Percentiles rank a stretch among this genome's conserved stretches.
phyloP scores from a whole-genome alignment of 768 basidiomycete genomes.

The Suillus variegatus region DNA sequence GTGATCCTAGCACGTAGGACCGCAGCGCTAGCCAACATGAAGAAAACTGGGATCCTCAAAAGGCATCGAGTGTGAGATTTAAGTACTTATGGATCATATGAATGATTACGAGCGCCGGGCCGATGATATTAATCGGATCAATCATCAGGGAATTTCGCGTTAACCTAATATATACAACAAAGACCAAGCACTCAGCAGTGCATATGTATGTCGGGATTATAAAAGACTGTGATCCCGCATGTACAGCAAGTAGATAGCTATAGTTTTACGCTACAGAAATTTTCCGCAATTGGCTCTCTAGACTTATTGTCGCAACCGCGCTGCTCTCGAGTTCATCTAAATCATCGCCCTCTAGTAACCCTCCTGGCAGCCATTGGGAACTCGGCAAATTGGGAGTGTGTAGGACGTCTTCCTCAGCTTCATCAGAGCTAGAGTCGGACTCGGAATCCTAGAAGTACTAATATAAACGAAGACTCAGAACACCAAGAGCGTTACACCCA shows the following conservation, averaged over 20 bases:
- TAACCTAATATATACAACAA: no score
- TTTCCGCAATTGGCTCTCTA: neutral
- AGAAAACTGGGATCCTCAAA: neutral
- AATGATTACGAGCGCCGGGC: neutral
- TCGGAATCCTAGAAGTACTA: neutral
- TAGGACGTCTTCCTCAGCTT: neutral
- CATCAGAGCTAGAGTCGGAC: neutral
- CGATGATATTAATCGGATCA: neutral
- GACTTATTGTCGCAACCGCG: neutral
- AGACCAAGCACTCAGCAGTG: neutral
- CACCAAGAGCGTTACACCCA: neutral
- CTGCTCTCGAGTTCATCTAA: neutral
- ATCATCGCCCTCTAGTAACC: neutral
- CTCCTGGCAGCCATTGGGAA: neutral
- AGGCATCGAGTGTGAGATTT: neutral
- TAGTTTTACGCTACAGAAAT: neutral
- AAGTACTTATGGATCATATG: neutral
- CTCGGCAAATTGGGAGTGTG: neutral
- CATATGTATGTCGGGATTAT: neutral
- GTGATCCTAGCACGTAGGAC: slow-evolving; percentile 15
- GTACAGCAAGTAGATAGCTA: no score
- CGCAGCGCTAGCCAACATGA: slow-evolving; percentile 20
- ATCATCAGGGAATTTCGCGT: neutral
- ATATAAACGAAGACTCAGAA: neutral
- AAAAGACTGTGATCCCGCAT: no score